A percentile compares a stretch with the other conserved stretches of the same genome.
phyloP scores from a whole-genome alignment of 2,329 filamentous ascomycete genomes.

The Monilinia polystroma region DNA sequence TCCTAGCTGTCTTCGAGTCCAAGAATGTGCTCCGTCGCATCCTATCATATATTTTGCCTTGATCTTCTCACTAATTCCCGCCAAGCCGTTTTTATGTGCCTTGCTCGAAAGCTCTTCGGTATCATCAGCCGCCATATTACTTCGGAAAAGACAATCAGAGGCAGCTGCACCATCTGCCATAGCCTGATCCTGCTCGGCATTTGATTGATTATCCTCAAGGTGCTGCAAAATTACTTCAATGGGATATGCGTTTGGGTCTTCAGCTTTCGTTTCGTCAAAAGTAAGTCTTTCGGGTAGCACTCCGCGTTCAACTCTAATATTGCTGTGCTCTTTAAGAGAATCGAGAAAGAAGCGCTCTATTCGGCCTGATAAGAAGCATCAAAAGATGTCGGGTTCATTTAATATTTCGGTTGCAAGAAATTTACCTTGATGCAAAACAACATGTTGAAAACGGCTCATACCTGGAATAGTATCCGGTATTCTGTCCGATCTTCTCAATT shows the following conservation, averaged over 20 bases:
- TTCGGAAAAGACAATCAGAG: constrained; percentile 57
- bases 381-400: background rate
- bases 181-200: constrained; percentile 47
- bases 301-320: constrained; percentile 58
- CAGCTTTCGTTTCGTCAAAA: constrained; percentile 52
- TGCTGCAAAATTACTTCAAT: constrained; percentile 59
- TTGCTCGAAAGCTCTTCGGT: constrained; percentile 50
- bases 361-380: constrained; percentile 41
- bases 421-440: constrained; percentile 65
- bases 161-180: constrained; percentile 33
- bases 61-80: constrained; percentile 52
- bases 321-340: constrained; percentile 54
- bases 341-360: constrained; percentile 68
- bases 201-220: constrained; percentile 57
- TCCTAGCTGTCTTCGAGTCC: constrained; percentile 51
- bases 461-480: constrained; percentile 63
- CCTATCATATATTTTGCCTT: constrained; percentile 65
- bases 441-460: constrained; percentile 62
- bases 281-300: constrained; percentile 56
- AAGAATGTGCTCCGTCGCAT: constrained; percentile 55
- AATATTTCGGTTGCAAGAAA: background rate
- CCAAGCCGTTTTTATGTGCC: constrained; percentile 41
- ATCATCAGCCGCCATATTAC: constrained; percentile 57
- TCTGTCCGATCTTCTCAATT: constrained; percentile 56
- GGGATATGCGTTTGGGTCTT: constrained; percentile 56